Evolutionary conservation across 768 basidiomycete genomes (phyloP), one percentile per base, ranked within the genome.

Genomic region (Gautieria morchelliformis): DNA sequence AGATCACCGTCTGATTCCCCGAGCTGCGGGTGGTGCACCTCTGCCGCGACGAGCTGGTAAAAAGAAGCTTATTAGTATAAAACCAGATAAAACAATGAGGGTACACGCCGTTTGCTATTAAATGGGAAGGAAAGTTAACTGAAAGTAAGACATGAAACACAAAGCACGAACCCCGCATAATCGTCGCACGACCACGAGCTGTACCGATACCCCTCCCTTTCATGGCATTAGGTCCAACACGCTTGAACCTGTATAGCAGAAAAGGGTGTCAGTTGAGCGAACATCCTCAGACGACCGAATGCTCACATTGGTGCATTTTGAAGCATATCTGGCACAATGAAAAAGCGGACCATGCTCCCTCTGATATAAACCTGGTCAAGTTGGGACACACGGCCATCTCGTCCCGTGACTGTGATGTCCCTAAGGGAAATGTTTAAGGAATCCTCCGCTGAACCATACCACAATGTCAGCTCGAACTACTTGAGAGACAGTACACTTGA

Each of bases 321-420:
- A 63, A 99, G 76, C 90, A 99, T 97, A 72, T 98, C 96, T 56
- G 96, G 96, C 20, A 99, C 96, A 70, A 98, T 97, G 75, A 98
- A 95, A 78, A 96, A 98, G 62, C 96, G 81, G 63, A 97, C 78
- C 90, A 97, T 96, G 70, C 93, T 94, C 58, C 96, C 96, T 64
- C 96, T 80, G 64, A 99, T 99, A 73, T 99, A 99, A 33, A 97
- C 95, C 71, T 97, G 95, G 75, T 98, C 96, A 52, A 99, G 79
- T 70, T 99, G 96, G 12, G 96, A 96, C 30, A 99, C 93, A 65
- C 96, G 91, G 24, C 96, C 96, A 78, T 99, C 96, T 53, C 96
- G 84, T 54, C 89, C 92, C 14, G 96, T 99, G 33, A 98, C 96
- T 32, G 96, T 98, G 66, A 97, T 96, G 62, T 98, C 93, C 70